Percentiles rank a stretch among this genome's conserved stretches.
Conservation (phyloP, 495 filamentous ascomycete genomes). For the Aspergillus saccharolyticus region DNA sequence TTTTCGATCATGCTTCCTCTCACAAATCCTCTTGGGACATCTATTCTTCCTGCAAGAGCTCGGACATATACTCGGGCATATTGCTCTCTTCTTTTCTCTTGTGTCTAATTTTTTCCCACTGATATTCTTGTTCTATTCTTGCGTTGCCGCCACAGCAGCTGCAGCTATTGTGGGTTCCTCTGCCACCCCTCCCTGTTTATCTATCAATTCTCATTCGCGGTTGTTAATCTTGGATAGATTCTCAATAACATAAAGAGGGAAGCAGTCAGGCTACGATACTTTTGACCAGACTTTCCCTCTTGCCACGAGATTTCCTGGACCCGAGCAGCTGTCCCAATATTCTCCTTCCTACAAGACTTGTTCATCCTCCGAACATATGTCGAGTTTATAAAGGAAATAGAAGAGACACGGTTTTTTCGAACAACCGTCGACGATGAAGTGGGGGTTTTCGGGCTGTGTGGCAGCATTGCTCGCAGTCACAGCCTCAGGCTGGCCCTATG, state of each 20-base stretch:
- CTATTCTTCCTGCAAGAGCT: slow-evolving; percentile 20
- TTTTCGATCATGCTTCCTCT: slow-evolving; percentile 17
- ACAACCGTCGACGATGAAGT: slow-evolving; percentile 30
- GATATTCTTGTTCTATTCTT: slow-evolving; percentile 10
- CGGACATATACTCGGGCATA: slow-evolving; percentile 23
- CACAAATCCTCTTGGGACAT: slow-evolving; percentile 7
- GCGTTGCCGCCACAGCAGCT: slow-evolving; percentile 15
- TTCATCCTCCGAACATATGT: slow-evolving; percentile 19
- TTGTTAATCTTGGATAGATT: slow-evolving; percentile 1
- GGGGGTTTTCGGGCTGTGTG: slow-evolving; percentile 23
- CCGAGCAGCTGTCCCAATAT: slow-evolving; percentile 1
- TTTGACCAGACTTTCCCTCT: slow-evolving; percentile 2
- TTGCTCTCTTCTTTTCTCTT: slow-evolving; percentile 8
- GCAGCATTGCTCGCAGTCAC: slow-evolving; percentile 26
- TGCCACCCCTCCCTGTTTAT: slow-evolving; percentile 7
- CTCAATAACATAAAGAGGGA: slow-evolving; percentile 8
- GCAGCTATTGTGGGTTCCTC: slow-evolving; percentile 8
- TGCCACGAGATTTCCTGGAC: slow-evolving; percentile 3
- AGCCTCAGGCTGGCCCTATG: slow-evolving; percentile 49
- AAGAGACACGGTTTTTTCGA: slow-evolving; percentile 6
- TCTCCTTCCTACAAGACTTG: slow-evolving; percentile 1
- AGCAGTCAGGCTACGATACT: slow-evolving; percentile 1
- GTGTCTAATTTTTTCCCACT: slow-evolving; percentile 1
- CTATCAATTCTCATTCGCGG: slow-evolving; percentile 4
- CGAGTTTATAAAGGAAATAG: slow-evolving; percentile 15